Percentiles rank a stretch among this genome's conserved stretches.
Conservation (phyloP, 2,329 filamentous ascomycete genomes). For the Aspergillus japonicus region DNA sequence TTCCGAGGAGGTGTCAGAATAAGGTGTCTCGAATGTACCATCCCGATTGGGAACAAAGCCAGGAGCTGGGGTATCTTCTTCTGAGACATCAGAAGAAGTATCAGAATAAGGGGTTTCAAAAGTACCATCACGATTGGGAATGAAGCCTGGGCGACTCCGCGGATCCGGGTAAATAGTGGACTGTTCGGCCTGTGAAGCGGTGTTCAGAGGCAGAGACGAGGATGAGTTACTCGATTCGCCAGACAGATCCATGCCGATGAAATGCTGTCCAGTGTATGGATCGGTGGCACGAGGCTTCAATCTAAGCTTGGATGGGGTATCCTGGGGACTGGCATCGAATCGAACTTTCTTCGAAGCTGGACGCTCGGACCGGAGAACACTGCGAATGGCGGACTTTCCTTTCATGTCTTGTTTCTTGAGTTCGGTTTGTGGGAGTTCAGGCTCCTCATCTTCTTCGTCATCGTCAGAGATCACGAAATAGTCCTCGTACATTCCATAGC, state of each 20-base stretch:
- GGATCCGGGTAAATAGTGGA: conserved; percentile 3
- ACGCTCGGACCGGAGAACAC: conserved; percentile 19
- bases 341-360: conserved; percentile 32
- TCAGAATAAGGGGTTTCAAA: conserved; percentile 33
- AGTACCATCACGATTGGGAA: conserved; percentile 20
- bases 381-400: conserved; percentile 17
- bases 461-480: conserved; percentile 35
- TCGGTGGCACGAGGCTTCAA: conserved; percentile 23
- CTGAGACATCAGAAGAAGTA: conserved; percentile 26
- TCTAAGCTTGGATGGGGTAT: conserved; percentile 34
- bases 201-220: conserved; percentile 16
- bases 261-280: conserved; percentile 23
- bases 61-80: neutral
- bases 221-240: conserved; percentile 12
- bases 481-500: conserved; percentile 42
- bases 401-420: conserved; percentile 11
- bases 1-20: conserved; percentile 32
- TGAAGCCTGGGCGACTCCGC: conserved; percentile 2
- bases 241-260: conserved; percentile 19
- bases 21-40: conserved; percentile 29
- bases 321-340: conserved; percentile 35
- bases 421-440: conserved; percentile 9
- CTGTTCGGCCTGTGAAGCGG: conserved; percentile 4
- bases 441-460: conserved; percentile 26
- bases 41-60: conserved; percentile 11